Percentiles rank a stretch among this genome's conserved stretches.
Evolutionary conservation across 805 yeast species (phyloP).

Genomic region (Zygoascus tannicola): DNA sequence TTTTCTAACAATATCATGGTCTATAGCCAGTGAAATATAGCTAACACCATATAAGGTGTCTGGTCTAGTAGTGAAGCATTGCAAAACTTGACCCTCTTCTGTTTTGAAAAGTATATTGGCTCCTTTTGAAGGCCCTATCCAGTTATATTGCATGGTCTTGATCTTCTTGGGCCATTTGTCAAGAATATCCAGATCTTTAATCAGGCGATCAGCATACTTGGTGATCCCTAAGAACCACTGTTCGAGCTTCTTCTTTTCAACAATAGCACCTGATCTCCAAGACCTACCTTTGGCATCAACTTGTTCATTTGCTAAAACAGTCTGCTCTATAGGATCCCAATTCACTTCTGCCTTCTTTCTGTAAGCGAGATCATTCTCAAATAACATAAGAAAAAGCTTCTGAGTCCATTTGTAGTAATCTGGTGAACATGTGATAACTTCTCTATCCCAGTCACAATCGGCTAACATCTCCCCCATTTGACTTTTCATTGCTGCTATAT

Average conservation of each 20-base stretch:
- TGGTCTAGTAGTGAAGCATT: conserved; percentile 78
- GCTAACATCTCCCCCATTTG: conserved; percentile 74
- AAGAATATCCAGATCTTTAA: conserved; percentile 52
- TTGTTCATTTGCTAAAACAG: conserved; percentile 94
- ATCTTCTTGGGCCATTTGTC: conserved; percentile 84
- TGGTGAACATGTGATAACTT: conserved; percentile 75
- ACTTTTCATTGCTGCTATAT: conserved; percentile 75
- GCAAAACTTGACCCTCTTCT: conserved; percentile 25
- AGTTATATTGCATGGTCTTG: conserved; percentile 79
- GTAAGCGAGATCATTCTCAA: conserved; percentile 74
- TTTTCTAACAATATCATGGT: conserved; percentile 51
- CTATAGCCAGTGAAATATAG: conserved; percentile 66
- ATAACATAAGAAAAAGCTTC: conserved; percentile 63
- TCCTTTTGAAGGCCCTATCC: conserved; percentile 89
- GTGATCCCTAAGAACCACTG: conserved; percentile 96
- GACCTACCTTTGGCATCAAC: conserved; percentile 85
- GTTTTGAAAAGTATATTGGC: conserved; percentile 51
- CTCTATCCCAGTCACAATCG: conserved; percentile 90
- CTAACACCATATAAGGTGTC: conserved; percentile 82
- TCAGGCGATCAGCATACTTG: conserved; percentile 59
- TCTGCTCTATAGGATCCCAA: conserved; percentile 96
- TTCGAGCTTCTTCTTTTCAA: conserved; percentile 67
- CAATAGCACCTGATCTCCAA: conserved; percentile 96
- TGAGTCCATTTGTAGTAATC: conserved; percentile 93
- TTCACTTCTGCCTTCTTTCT: conserved; percentile 81